Percentiles rank a stretch among this genome's conserved stretches.
Evolutionary conservation across 177 flowering plant genomes (phyloP).

Genomic region (Vitis hybrid): DNA sequence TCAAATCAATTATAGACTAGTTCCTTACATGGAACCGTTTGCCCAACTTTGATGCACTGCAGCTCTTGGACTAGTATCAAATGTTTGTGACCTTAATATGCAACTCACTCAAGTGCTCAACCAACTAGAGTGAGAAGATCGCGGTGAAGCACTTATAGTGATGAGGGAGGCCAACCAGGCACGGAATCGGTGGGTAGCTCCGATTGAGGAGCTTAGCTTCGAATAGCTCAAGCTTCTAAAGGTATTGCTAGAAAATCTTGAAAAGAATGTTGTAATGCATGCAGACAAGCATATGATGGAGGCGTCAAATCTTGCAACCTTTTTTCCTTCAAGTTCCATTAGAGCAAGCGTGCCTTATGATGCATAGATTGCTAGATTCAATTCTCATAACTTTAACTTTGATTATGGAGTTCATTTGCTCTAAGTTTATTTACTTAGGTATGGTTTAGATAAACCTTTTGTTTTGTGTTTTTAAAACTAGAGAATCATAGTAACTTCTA

Average conservation of each 20-base stretch:
- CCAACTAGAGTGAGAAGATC: slow-evolving; percentile 16
- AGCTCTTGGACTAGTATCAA: too few species aligned
- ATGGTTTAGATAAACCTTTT: too few species aligned
- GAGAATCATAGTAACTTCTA: too few species aligned
- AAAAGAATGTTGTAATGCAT: slow-evolving; percentile 15
- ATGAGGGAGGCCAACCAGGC: background rate
- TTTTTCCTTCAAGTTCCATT: background rate
- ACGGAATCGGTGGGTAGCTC: slow-evolving; percentile 16
- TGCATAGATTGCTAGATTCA: too few species aligned
- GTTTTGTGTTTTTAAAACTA: too few species aligned
- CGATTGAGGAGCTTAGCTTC: slow-evolving; percentile 16
- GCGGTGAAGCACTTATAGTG: background rate
- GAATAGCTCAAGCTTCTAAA: slow-evolving; percentile 20
- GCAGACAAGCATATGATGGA: slow-evolving; percentile 11
- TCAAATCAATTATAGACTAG: slow-evolving; percentile 1
- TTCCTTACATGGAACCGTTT: background rate
- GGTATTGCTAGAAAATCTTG: slow-evolving; percentile 18
- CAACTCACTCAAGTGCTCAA: too few species aligned
- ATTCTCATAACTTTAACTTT: too few species aligned
- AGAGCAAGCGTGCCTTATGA: too few species aligned
- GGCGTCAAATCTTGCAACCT: background rate
- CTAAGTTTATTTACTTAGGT: too few species aligned
- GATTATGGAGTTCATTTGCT: too few species aligned
- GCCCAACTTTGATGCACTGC: too few species aligned
- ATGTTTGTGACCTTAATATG: too few species aligned